Conservation (phyloP, 2,329 filamentous ascomycete genomes). For the Cryphonectria naterciae region DNA sequence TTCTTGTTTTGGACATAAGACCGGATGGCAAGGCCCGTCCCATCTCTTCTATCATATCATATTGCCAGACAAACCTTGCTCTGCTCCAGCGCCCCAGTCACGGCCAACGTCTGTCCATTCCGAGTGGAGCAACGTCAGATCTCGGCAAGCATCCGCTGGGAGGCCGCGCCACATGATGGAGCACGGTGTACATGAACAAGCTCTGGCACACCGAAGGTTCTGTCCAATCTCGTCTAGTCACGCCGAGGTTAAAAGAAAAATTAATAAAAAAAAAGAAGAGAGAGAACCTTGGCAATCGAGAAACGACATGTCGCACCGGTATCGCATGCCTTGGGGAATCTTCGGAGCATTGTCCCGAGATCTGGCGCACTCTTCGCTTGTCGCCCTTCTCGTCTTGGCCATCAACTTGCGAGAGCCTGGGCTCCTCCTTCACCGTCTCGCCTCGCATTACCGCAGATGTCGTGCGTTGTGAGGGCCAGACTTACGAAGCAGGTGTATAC, state of each 20-base stretch:
- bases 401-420: not conserved
- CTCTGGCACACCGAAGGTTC: not conserved
- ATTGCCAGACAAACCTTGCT: conserved; percentile 23
- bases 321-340: not conserved
- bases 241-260: not conserved
- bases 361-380: not conserved
- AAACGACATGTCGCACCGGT: not conserved
- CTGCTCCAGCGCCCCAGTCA: conserved; percentile 11
- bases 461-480: not conserved
- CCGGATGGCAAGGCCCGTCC: conserved; percentile 14
- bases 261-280: not conserved
- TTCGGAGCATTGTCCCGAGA: not conserved
- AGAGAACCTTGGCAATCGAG: not conserved
- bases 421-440: not conserved
- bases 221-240: not conserved
- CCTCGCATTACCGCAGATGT: not conserved
- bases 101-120: conserved; percentile 23
- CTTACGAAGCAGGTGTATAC: not conserved
- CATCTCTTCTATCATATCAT: conserved; percentile 6
- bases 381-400: not conserved
- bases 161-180: conserved; percentile 18
- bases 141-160: conserved; percentile 28
- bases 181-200: not conserved
- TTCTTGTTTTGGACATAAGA: conserved; percentile 22
- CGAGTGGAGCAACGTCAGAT: conserved; percentile 15